Conservation (phyloP, 2,329 filamentous ascomycete genomes). For the Aureobasidium sp. region DNA sequence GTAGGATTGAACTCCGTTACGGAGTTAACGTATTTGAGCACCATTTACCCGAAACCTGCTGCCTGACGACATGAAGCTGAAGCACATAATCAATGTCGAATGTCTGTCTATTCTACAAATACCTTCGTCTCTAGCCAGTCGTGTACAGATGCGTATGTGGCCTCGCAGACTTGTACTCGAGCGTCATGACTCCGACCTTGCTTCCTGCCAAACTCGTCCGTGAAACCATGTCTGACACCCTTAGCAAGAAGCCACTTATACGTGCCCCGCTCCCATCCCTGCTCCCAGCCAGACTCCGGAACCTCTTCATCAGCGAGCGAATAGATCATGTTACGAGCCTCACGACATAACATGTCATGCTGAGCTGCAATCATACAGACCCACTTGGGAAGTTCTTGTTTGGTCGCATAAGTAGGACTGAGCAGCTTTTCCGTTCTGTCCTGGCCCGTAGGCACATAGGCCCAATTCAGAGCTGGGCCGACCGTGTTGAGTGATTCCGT, state of each 20-base stretch:
- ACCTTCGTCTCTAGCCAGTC: background rate
- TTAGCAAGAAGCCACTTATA: background rate
- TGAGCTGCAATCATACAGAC: slow-evolving; percentile 5
- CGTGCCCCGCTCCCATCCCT: background rate
- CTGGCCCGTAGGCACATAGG: background rate
- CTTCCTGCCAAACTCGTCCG: background rate
- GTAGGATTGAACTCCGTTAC: background rate
- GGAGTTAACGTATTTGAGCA: background rate
- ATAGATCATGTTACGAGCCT: slow-evolving; percentile 4
- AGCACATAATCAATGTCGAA: background rate
- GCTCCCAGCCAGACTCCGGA: background rate
- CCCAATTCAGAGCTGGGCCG: background rate
- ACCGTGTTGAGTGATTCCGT: background rate
- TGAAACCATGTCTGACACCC: background rate
- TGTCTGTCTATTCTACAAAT: background rate
- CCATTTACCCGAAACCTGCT: background rate
- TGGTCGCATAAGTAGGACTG: background rate
- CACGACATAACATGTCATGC: slow-evolving; percentile 2
- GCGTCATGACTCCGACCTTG: background rate
- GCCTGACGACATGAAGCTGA: background rate
- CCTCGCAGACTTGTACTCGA: background rate
- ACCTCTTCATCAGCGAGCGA: background rate
- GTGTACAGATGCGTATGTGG: background rate
- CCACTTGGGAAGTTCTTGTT: background rate
- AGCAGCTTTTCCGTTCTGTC: background rate